Evolutionary conservation across 176 grass and related monocot species (phyloP).

Genomic region (Triticum urartu): DNA sequence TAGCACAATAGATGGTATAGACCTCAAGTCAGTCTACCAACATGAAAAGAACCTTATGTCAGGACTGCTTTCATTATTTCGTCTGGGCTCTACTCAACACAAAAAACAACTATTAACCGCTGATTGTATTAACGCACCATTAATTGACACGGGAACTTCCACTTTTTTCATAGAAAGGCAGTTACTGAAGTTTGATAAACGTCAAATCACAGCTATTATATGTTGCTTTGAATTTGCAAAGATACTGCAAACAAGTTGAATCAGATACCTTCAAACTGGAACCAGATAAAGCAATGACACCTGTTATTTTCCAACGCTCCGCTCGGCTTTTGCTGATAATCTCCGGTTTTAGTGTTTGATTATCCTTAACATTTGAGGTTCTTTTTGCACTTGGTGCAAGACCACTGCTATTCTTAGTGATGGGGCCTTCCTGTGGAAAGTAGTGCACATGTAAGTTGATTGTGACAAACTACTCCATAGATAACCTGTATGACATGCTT

Average conservation of each 20-base stretch:
- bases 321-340: conserved; percentile 56
- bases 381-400: conserved; percentile 35
- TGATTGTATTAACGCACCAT: background rate
- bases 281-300: conserved; percentile 72
- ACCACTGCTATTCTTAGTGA: conserved; percentile 57
- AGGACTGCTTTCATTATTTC: conserved; percentile 12
- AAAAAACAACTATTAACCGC: background rate
- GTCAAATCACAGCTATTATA: background rate
- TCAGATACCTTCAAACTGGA: conserved; percentile 65
- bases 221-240: background rate
- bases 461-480: background rate
- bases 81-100: background rate
- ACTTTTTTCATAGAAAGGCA: background rate
- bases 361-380: conserved; percentile 39
- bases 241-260: conserved; percentile 18
- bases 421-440: conserved; percentile 69
- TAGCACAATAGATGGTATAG: background rate
- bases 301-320: conserved; percentile 70
- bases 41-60: background rate
- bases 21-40: background rate
- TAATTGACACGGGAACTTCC: background rate
- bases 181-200: background rate
- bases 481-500: background rate
- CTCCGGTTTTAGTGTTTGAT: conserved; percentile 31
- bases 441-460: background rate